phyloP scores from a whole-genome alignment of 1,284 basidiomycete genomes.

The Wolfiporia cocos region DNA sequence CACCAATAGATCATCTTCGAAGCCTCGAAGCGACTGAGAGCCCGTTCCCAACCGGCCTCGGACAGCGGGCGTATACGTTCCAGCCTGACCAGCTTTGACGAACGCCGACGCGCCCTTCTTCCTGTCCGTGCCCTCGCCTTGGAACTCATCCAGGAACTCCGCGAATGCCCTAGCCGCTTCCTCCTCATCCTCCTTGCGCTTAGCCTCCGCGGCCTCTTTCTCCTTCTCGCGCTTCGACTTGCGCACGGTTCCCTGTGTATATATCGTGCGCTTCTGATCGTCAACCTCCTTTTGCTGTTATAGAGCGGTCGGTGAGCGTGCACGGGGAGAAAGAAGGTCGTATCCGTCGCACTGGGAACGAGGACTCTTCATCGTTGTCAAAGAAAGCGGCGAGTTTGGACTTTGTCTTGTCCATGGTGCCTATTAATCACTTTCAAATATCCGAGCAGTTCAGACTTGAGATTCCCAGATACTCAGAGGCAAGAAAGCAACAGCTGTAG shows the following conservation, averaged over 20 bases:
- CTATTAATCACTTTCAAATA: too few species aligned
- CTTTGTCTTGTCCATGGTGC: conserved; percentile 70
- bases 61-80: conserved; percentile 40
- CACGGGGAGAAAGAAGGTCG: conserved; percentile 48
- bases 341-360: conserved; percentile 82
- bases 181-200: conserved; percentile 79
- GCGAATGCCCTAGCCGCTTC: conserved; percentile 75
- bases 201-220: conserved; percentile 83
- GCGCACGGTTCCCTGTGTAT: conserved; percentile 64
- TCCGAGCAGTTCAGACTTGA: too few species aligned
- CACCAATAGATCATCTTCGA: conserved; percentile 27
- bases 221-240: conserved; percentile 84
- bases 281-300: conserved; percentile 73
- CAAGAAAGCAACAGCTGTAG: too few species aligned
- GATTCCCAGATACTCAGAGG: too few species aligned
- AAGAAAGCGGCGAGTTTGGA: conserved; percentile 73
- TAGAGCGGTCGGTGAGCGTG: conserved; percentile 49
- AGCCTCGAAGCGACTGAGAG: conserved; percentile 21
- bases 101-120: conserved; percentile 59
- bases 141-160: conserved; percentile 85
- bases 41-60: conserved; percentile 21
- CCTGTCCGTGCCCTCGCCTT: conserved; percentile 55
- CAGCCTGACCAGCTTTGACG: conserved; percentile 64
- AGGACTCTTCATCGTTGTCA: conserved; percentile 72
- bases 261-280: conserved; percentile 72